phyloP scores from a whole-genome alignment of 139 green algal species.

The Chlorella sp. region DNA sequence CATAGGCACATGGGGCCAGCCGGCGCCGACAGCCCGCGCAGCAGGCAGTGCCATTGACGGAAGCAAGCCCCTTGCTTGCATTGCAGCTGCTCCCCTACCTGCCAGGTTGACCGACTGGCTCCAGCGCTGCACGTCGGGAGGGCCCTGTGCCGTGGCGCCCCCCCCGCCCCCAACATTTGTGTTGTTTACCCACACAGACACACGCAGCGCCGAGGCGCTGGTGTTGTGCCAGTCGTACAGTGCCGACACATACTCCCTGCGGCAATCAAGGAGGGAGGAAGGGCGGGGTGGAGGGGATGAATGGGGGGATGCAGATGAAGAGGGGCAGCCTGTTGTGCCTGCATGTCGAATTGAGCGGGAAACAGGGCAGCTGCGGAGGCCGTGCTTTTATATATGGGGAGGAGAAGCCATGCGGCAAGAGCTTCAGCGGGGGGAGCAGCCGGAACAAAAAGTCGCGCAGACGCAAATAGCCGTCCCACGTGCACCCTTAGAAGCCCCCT shows the following conservation, averaged over 20 bases:
- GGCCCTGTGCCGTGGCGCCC: conserved; percentile 17
- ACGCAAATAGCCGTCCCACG: too few species aligned
- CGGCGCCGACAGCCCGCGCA: too few species aligned
- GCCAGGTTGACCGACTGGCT: conserved; percentile 69
- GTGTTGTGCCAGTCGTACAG: conserved; percentile 66
- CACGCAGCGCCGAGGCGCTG: conserved; percentile 34
- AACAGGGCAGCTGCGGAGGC: too few species aligned
- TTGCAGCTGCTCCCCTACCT: background rate
- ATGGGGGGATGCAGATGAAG: background rate
- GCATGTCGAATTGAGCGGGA: background rate
- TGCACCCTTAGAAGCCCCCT: too few species aligned
- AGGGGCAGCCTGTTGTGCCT: background rate
- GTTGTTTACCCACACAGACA: conserved; percentile 70
- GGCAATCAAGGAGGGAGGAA: too few species aligned
- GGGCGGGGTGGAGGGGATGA: background rate
- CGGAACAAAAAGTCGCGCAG: too few species aligned
- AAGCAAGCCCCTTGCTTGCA: too few species aligned
- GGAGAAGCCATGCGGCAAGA: too few species aligned
- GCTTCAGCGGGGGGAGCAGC: too few species aligned
- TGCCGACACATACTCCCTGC: conserved; percentile 55
- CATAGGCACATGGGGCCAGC: too few species aligned
- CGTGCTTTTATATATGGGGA: too few species aligned
- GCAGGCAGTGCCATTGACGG: background rate
- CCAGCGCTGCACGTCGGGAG: conserved; percentile 70
- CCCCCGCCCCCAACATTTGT: conserved; percentile 40